Conservation (phyloP, 208 protist genomes). For the Trypanosoma mega region DNA sequence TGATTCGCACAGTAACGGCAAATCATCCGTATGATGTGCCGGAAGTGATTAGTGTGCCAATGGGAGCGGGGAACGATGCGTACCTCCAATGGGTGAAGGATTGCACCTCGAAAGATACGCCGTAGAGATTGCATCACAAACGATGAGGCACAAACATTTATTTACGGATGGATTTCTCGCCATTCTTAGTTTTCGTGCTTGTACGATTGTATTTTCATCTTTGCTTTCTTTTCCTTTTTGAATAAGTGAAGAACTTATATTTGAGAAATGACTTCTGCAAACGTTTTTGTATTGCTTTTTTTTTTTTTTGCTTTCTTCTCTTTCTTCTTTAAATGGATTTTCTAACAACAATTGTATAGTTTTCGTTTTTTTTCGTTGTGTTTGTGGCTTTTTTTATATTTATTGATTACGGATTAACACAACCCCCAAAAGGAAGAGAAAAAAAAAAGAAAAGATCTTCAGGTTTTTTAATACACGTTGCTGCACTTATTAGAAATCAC, state of each 20-base stretch:
- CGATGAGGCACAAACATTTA: neutral
- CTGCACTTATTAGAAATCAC: neutral
- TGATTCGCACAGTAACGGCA: slow-evolving; percentile 31
- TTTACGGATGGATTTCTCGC: neutral
- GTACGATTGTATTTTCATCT: too few species aligned
- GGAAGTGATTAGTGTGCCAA: slow-evolving; percentile 45
- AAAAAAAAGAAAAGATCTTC: neutral
- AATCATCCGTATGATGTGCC: slow-evolving; percentile 63
- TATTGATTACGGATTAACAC: neutral
- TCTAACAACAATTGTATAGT: too few species aligned
- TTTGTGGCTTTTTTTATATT: neutral
- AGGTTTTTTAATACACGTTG: neutral
- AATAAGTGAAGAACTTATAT: neutral
- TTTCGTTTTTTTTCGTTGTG: neutral
- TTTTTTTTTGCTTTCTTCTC: neutral
- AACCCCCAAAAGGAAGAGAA: neutral
- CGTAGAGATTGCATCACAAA: too few species aligned
- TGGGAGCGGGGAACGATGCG: slow-evolving; percentile 29
- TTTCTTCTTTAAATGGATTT: too few species aligned
- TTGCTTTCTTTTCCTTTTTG: neutral
- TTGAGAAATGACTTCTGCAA: neutral
- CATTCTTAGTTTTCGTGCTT: neutral
- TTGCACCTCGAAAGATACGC: slow-evolving; percentile 5
- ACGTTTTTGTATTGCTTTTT: slow-evolving; percentile 6
- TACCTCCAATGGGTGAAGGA: slow-evolving; percentile 52